Evolutionary conservation across 441 rosid genomes (phyloP).

Genomic region (Lepidium campestre): DNA sequence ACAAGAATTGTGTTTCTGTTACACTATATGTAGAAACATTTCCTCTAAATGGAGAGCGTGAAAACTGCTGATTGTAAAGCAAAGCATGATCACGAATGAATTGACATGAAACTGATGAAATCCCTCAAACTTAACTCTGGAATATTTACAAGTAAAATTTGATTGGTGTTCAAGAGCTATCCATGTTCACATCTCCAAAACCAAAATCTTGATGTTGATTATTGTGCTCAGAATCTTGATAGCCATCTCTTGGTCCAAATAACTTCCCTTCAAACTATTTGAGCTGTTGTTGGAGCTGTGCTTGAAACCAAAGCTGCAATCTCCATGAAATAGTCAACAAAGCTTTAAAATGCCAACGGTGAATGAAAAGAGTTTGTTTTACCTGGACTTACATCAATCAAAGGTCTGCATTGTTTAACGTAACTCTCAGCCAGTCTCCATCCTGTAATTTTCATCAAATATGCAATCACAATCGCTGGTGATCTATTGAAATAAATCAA

Average conservation of each 20-base stretch:
- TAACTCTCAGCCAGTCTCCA: constrained; percentile 67
- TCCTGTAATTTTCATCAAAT: constrained; percentile 68
- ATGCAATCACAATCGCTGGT: constrained; percentile 74
- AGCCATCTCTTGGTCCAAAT: neutral
- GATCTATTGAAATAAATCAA: constrained; percentile 39
- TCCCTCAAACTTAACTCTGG: neutral
- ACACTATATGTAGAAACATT: neutral
- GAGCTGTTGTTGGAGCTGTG: constrained; percentile 6
- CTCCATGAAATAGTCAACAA: neutral
- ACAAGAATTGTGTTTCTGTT: neutral
- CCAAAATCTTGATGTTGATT: constrained; percentile 29
- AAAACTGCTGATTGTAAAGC: neutral
- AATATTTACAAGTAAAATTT: neutral
- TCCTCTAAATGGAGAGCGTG: neutral
- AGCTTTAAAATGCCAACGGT: neutral
- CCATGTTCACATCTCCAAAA: constrained; percentile 57
- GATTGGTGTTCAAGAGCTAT: constrained; percentile 32
- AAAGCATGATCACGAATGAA: neutral
- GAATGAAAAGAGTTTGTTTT: neutral
- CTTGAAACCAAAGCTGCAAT: neutral
- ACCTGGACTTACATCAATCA: constrained; percentile 32
- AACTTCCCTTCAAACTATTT: neutral
- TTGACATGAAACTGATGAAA: neutral
- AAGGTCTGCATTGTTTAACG: constrained; percentile 63
- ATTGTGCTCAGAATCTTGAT: neutral